These are phyloP conservation scores for Ciborinia camelliae DNA, from an alignment of 2,329 filamentous ascomycete species.

Conservation along the genomic window DNA sequence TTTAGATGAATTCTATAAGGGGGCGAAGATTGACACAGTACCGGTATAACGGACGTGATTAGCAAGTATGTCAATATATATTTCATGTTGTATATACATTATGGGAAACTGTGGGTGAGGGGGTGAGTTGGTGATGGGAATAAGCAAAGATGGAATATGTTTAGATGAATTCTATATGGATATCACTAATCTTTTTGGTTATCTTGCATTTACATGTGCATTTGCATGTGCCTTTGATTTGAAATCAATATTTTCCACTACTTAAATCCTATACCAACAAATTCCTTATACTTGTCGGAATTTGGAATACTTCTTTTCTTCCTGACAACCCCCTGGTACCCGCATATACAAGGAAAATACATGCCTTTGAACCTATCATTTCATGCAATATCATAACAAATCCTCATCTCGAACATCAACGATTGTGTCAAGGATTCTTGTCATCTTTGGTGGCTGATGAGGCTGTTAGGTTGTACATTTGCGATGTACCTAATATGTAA, in stretches of 20 bases:
- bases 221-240: not conserved
- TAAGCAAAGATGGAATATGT: not conserved
- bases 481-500: not conserved
- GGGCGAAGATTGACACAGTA: not conserved
- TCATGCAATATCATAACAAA: too few relatives aligned
- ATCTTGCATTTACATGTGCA: too few relatives aligned
- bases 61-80: not conserved
- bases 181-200: not conserved
- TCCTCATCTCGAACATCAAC: too few relatives aligned
- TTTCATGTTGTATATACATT: conserved; percentile 7
- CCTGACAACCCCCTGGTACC: not conserved
- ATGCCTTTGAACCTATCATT: not conserved
- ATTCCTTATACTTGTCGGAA: not conserved
- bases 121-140: not conserved
- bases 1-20: not conserved
- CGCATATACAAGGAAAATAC: too few relatives aligned
- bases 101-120: not conserved
- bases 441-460: conserved; percentile 4
- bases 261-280: not conserved
- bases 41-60: not conserved
- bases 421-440: too few relatives aligned
- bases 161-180: not conserved
- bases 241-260: not conserved
- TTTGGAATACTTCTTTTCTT: not conserved
- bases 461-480: not conserved